These are phyloP conservation scores for Adansonia madagascariensis DNA, from an alignment of 441 rosid species.

Conservation along the genomic window DNA sequence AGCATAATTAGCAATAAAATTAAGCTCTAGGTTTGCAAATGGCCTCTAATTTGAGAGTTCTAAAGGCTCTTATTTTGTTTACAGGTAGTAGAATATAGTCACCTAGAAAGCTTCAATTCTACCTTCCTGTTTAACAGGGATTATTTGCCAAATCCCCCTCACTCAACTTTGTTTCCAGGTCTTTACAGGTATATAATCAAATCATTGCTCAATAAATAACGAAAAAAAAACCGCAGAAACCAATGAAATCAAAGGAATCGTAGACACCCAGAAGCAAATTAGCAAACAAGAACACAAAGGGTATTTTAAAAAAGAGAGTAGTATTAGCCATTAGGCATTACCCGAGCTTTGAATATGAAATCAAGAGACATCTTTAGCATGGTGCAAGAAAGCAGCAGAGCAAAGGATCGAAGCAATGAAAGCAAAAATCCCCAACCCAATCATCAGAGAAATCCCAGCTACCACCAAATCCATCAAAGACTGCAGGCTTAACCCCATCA, in stretches of 20 bases:
- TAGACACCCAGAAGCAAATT: conserved; percentile 13
- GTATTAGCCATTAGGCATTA: not conserved
- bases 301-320: not conserved
- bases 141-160: not conserved
- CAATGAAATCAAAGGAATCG: conserved; percentile 11
- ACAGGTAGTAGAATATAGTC: not conserved
- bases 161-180: not conserved
- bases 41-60: not conserved
- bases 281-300: not conserved
- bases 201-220: not conserved
- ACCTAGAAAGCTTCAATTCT: not conserved
- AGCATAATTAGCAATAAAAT: not conserved
- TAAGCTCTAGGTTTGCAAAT: not conserved
- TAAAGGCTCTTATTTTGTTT: not conserved
- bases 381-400: conserved; percentile 70
- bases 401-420: conserved; percentile 69
- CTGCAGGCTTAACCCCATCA: conserved; percentile 55
- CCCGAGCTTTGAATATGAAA: conserved; percentile 21
- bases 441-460: conserved; percentile 70
- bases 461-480: conserved; percentile 58
- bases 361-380: conserved; percentile 51
- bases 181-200: not conserved
- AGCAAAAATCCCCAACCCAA: conserved; percentile 72
- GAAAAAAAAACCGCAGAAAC: not conserved
- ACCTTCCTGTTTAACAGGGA: not conserved